Evolutionary conservation across 345 rosid species (phyloP), one percentile per base, ranked within the genome.

Genomic region (Hibiscus tridactylites): DNA sequence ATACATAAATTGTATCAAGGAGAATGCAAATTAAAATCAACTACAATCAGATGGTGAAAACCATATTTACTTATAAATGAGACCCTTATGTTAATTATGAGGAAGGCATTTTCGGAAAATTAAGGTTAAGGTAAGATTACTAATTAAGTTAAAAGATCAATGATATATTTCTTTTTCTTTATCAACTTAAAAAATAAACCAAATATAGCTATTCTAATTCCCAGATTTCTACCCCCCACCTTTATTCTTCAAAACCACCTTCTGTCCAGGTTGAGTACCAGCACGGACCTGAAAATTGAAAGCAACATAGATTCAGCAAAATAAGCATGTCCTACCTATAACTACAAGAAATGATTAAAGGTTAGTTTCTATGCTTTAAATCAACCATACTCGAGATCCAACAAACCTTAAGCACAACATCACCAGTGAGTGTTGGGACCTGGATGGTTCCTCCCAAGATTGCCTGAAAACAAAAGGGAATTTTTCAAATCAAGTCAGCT

Each of bases 181-280:
- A 65, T 31, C n/a, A 39, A 39, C 29, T 19, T 39, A 12, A 10
- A 9, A 35, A 62, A 10, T 13, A 39, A 37, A 63, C 8, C 49
- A 63, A 39, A 33, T 9, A 54, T 7, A 54, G 24, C 9, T n/a
- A n/a, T 37, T 12, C 52, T 39, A 19, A 39, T 65, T 11, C 69
- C 53, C 10, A 2, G 17, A 65, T 17, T 9, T 47, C 37, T 3
- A 57, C n/a, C 3, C 10, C 26, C 0, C 70, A 96, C 99, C 99
- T 84, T 96, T 96, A 83, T 78, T 88, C 88, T 95, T 90, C 72
- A 95, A 80, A 67, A 92, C 99, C 44, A 95, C 99, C 83, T 96
- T 96, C 78, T 96, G 99, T 73, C 99, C 96, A 69, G 98, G 96
- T 78, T 96, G 99, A 70, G 96, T 89, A 71, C 99, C 99, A 65